Evolutionary conservation across 441 rosid species (phyloP), one percentile per base, ranked within the genome.

Genomic region (Gossypium schwendimanii): DNA sequence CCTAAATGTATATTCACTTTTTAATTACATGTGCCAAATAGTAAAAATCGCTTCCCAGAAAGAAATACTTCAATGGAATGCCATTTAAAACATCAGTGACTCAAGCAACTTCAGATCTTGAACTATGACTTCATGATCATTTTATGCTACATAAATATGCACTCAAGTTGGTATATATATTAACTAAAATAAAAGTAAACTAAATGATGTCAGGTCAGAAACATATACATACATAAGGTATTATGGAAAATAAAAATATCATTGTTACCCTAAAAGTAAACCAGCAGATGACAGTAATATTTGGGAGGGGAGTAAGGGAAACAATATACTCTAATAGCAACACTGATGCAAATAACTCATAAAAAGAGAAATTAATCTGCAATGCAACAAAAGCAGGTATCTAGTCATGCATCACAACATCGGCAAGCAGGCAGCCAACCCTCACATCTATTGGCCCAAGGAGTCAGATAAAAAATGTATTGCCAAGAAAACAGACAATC

Each of bases 51-150:
- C 39, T 47, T 66, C 20, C 57, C 41, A 17, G 0, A 23, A 49
- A 47, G 6, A 65, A 65, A 47, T 62, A 18, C 17, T 65, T 47
- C 3, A 14, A 47, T 24, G 57, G 14, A 47, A 65, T 21, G 70
- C 41, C 53, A 47, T 21, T 66, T 49, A 66, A 65, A 66, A 47
- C 41, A 65, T 47, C 57, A 66, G 11, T 23, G 24, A 49, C 58
- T 26, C 41, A 45, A 67, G 71, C 71, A 23, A 67, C 44, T 67
- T 15, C 58, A 67, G 59, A 67, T 58, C n/a, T n/a, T 24, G 71
- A 67, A 67, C 24, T n/a, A 49, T n/a, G 45, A 49, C 24, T 65
- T 15, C 24, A 50, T 26, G 44, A n/a, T 67, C 52, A 28, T 49
- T 67, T 26, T 67, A 26, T 3, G 45, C 39, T 49, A 67, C 59